phyloP scores from a whole-genome alignment of 306 rosid genomes.

The Vigna reflexopilosa region DNA sequence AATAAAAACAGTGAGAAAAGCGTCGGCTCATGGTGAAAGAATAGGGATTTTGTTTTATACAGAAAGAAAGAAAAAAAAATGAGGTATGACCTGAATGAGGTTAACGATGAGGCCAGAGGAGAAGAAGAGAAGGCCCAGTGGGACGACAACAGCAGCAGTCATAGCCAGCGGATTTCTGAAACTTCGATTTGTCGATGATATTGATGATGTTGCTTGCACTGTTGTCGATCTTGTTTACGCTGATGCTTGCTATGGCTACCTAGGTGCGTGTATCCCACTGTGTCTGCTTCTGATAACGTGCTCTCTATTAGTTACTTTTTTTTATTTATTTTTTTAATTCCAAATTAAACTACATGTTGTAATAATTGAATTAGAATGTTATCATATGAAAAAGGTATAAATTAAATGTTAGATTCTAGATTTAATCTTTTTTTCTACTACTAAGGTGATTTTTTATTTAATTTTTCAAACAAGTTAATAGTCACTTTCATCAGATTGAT shows the following conservation, averaged over 20 bases:
- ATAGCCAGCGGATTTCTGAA: conserved; percentile 47
- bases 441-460: too few relatives aligned
- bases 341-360: neutral
- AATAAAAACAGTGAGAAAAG: neutral
- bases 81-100: conserved; percentile 67
- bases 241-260: neutral
- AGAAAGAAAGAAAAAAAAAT: neutral
- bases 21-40: neutral
- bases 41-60: neutral
- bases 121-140: conserved; percentile 84
- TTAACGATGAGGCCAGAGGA: conserved; percentile 82
- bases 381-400: too few relatives aligned
- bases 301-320: neutral
- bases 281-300: neutral
- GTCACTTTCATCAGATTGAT: too few relatives aligned
- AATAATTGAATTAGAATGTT: too few relatives aligned
- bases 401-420: too few relatives aligned
- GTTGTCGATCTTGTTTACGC: neutral
- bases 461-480: too few relatives aligned
- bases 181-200: neutral
- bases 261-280: neutral
- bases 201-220: neutral
- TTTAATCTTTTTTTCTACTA: too few relatives aligned
- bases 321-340: neutral
- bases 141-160: conserved; percentile 79